A percentile compares a stretch with the other conserved stretches of the same genome.
phyloP scores from a whole-genome alignment of 371 early-diverging fungal species.

The Apophysomyces ossiformis region DNA sequence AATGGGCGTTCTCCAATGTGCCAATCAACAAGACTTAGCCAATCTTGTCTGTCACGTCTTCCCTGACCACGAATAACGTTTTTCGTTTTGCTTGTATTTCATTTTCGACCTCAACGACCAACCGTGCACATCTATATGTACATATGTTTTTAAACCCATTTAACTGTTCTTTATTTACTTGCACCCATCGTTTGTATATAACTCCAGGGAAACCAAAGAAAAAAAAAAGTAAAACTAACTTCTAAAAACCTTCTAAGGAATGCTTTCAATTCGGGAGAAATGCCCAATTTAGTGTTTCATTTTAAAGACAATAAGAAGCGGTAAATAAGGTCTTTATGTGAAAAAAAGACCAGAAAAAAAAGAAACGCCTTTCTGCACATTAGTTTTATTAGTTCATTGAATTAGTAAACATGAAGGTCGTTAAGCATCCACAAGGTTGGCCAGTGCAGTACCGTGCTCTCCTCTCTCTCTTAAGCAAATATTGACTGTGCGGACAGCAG shows the following conservation, averaged over 20 bases:
- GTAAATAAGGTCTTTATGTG: background rate
- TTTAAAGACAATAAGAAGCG: background rate
- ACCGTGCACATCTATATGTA: background rate
- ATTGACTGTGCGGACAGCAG: too few species aligned
- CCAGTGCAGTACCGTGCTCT: too few species aligned
- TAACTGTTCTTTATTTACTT: background rate
- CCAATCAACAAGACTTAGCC: constrained; percentile 45
- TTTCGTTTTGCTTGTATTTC: background rate
- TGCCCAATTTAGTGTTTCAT: too few species aligned
- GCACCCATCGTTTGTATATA: background rate
- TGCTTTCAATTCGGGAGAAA: too few species aligned
- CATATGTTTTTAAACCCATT: background rate
- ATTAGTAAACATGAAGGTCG: too few species aligned
- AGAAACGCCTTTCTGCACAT: background rate
- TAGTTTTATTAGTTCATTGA: background rate
- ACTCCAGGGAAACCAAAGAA: background rate
- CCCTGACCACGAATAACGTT: constrained; percentile 20
- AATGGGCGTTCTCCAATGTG: constrained; percentile 35
- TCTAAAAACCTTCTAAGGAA: too few species aligned
- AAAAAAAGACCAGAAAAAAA: background rate
- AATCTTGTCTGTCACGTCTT: constrained; percentile 51
- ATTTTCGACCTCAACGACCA: background rate
- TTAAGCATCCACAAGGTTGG: too few species aligned
- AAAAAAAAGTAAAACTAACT: too few species aligned
- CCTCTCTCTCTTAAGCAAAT: too few species aligned